Conservation (phyloP, 768 basidiomycete genomes). For the Collybiopsis confluens region DNA sequence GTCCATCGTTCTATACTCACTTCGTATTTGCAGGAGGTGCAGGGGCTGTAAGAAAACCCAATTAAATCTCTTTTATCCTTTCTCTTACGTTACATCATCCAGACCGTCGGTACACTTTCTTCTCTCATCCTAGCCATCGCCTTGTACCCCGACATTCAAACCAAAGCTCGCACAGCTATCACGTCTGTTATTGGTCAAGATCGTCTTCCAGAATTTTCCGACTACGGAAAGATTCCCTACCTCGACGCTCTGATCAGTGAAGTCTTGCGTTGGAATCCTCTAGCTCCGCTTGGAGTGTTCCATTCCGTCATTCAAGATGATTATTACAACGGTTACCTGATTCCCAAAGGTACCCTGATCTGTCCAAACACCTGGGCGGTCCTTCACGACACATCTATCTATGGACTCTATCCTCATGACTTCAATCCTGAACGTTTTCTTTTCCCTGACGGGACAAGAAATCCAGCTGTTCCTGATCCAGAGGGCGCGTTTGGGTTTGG, state of each 20-base stretch:
- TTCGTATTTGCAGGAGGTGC: background rate
- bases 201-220: background rate
- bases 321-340: background rate
- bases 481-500: conserved; percentile 2
- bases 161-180: background rate
- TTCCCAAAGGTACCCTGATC: background rate
- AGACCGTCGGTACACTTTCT: background rate
- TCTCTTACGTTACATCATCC: background rate
- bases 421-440: background rate
- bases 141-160: background rate
- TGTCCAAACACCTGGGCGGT: background rate
- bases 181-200: background rate
- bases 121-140: background rate
- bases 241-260: background rate
- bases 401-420: background rate
- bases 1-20: too few species aligned
- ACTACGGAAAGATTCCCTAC: background rate
- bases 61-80: background rate
- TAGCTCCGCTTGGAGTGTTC: background rate
- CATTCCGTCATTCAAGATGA: background rate
- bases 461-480: background rate
- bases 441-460: background rate
- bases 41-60: background rate
- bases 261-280: background rate
- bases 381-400: background rate